Percentiles rank a stretch among this genome's conserved stretches.
Conservation (phyloP, 164 flowering plant genomes). For the Vitis rotundifolia region DNA sequence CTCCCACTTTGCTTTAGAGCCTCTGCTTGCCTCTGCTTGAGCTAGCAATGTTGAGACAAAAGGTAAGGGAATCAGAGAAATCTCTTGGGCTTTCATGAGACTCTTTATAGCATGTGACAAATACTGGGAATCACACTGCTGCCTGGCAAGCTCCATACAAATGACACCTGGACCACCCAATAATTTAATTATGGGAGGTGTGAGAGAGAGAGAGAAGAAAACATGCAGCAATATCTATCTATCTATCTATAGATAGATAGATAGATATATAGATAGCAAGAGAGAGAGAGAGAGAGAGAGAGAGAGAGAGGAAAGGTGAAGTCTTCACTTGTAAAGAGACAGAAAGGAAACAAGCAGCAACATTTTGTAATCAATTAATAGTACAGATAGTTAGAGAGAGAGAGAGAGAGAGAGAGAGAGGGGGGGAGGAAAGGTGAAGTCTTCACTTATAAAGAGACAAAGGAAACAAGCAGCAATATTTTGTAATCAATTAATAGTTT, state of each 20-base stretch:
- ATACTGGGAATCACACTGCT: conserved; percentile 41
- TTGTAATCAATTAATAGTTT: neutral
- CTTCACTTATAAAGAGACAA: neutral
- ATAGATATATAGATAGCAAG: no score
- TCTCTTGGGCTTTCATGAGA: conserved; percentile 57
- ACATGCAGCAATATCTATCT: neutral
- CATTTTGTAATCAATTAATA: neutral
- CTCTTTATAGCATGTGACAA: conserved; percentile 58
- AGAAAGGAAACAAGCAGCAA: neutral
- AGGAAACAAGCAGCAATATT: neutral
- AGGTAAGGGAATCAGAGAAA: conserved; percentile 51
- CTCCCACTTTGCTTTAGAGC: conserved; percentile 69
- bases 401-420: no score
- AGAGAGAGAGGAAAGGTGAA: no score
- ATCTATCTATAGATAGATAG: no score
- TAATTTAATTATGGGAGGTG: neutral
- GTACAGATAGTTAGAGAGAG: no score
- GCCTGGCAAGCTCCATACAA: conserved; percentile 82
- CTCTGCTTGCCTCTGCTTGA: conserved; percentile 87
- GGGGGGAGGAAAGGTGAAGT: no score
- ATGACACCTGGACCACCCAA: conserved; percentile 50
- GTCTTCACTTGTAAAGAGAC: neutral
- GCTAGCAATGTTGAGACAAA: conserved; percentile 64
- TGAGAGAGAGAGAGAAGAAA: neutral
- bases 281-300: no score